Percentiles rank a stretch among this genome's conserved stretches.
Conservation (phyloP, 345 rosid genomes). For the Barbarea vulgaris region DNA sequence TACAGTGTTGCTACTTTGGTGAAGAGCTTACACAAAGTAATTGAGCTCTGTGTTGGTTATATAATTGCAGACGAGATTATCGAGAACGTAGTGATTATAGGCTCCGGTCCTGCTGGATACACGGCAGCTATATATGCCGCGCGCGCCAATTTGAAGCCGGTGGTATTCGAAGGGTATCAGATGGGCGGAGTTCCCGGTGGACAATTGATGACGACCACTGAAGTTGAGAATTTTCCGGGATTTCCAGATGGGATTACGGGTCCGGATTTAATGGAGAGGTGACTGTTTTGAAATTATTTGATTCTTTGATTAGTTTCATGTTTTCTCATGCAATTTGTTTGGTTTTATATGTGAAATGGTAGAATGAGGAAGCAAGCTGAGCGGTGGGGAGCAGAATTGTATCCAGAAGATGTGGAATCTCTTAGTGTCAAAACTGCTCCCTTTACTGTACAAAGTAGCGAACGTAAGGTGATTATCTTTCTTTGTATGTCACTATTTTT, state of each 20-base stretch:
- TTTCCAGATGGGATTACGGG: constrained; percentile 98
- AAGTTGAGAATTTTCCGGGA: constrained; percentile 97
- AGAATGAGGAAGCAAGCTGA: constrained; percentile 98
- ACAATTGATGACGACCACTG: constrained; percentile 96
- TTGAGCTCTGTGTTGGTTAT: constrained; percentile 20
- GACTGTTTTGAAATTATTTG: neutral
- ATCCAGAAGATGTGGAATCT: constrained; percentile 90
- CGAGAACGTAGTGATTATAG: constrained; percentile 88
- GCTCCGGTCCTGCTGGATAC: constrained; percentile 98
- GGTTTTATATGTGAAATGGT: constrained; percentile 18
- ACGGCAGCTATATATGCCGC: constrained; percentile 98
- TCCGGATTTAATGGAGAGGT: constrained; percentile 99
- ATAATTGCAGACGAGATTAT: constrained; percentile 61
- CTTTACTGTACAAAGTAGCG: constrained; percentile 77
- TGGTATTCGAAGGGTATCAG: constrained; percentile 96
- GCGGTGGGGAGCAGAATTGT: constrained; percentile 96
- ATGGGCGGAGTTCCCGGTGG: constrained; percentile 99
- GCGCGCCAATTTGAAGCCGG: constrained; percentile 97
- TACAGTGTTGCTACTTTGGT: neutral
- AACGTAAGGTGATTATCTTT: constrained; percentile 75
- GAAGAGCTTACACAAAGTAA: neutral
- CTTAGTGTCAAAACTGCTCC: constrained; percentile 70
- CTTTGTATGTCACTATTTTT: constrained; percentile 11
- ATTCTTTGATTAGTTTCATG: constrained; percentile 1
- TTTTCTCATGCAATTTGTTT: neutral